Percentiles rank a stretch among this genome's conserved stretches.
These are phyloP conservation scores for Pythium myriotylum DNA, from an alignment of 352 stramenopile genomes.

Conservation along the genomic window DNA sequence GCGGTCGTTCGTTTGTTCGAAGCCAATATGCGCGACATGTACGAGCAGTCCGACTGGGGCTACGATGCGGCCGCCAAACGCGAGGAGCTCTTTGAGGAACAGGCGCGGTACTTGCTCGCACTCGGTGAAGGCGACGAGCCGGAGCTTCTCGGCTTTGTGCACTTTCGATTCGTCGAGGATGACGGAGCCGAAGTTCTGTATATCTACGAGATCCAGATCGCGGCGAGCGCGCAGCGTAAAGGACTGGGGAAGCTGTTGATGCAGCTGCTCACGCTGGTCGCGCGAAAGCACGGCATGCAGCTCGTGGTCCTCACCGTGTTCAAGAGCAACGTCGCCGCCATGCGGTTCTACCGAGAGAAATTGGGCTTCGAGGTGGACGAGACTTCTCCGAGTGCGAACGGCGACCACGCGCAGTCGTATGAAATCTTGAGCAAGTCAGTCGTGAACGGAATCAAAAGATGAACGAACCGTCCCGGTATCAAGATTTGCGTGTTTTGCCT, in stretches of 20 bases:
- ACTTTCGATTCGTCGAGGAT: conserved; percentile 94
- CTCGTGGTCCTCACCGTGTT: conserved; percentile 95
- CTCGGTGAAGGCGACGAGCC: conserved; percentile 1
- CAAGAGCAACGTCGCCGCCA: conserved; percentile 83
- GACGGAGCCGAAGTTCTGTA: conserved; percentile 91
- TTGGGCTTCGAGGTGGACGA: conserved; percentile 90
- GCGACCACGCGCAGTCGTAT: conserved; percentile 75
- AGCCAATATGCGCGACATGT: conserved; percentile 91
- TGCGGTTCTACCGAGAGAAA: conserved; percentile 90
- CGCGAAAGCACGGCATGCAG: conserved; percentile 74
- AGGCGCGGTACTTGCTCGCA: conserved; percentile 88
- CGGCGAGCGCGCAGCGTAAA: conserved; percentile 50
- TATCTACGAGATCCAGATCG: conserved; percentile 94
- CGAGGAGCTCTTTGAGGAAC: conserved; percentile 80
- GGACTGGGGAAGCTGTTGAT: conserved; percentile 93
- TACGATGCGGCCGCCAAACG: conserved; percentile 87
- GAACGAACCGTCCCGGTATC: background rate
- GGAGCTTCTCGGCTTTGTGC: conserved; percentile 78
- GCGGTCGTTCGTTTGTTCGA: conserved; percentile 82
- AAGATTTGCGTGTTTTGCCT: conserved; percentile 17
- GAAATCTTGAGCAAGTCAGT: conserved; percentile 85
- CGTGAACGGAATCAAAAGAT: conserved; percentile 6
- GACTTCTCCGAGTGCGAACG: conserved; percentile 84
- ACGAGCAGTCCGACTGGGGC: conserved; percentile 88
- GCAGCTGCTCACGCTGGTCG: conserved; percentile 86